Conservation (phyloP, 257 asterid genomes). For the Ajuga chamaepitys region DNA sequence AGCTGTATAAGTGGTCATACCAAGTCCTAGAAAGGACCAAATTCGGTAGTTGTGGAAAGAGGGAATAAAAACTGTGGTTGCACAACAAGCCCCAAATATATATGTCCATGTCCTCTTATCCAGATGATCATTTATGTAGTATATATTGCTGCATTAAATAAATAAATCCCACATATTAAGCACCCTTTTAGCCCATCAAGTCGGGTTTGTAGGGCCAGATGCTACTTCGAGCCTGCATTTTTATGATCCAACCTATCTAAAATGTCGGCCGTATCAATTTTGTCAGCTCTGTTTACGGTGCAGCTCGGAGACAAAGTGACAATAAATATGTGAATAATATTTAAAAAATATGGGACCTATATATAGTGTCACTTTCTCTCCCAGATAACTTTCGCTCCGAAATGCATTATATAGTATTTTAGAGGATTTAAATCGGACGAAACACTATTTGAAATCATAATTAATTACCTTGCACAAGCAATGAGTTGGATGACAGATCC, state of each 20-base stretch:
- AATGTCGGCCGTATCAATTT: too few relatives aligned
- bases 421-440: neutral
- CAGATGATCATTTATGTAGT: slow-evolving; percentile 82
- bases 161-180: neutral
- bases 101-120: slow-evolving; percentile 99
- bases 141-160: slow-evolving; percentile 59
- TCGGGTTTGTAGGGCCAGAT: too few relatives aligned
- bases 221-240: too few relatives aligned
- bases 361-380: too few relatives aligned
- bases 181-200: too few relatives aligned
- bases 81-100: slow-evolving; percentile 98
- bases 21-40: slow-evolving; percentile 96
- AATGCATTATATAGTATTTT: too few relatives aligned
- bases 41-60: slow-evolving; percentile 92
- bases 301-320: too few relatives aligned
- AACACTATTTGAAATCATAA: neutral
- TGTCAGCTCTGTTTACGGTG: too few relatives aligned
- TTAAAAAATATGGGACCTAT: too few relatives aligned
- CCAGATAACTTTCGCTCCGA: too few relatives aligned
- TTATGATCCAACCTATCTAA: too few relatives aligned
- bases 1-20: slow-evolving; percentile 97
- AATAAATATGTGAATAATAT: too few relatives aligned
- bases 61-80: slow-evolving; percentile 95
- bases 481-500: slow-evolving; percentile 98
- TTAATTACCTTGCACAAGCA: slow-evolving; percentile 82